A percentile compares a stretch with the other conserved stretches of the same genome.
Conservation (phyloP, 2,329 filamentous ascomycete genomes). For the Ceratocystis albifundus region DNA sequence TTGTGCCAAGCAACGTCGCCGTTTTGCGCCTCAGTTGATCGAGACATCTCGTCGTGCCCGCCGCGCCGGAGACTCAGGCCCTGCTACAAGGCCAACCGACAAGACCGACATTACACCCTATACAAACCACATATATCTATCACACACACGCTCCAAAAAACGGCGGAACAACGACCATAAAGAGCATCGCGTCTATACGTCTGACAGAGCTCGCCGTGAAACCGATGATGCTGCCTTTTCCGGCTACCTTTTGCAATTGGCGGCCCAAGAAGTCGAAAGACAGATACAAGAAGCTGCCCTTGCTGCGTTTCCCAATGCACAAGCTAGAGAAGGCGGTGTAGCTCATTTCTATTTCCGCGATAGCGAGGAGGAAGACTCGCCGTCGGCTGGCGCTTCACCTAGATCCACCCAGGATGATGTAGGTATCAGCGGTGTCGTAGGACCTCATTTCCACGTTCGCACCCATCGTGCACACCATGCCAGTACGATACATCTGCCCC, state of each 20-base stretch:
- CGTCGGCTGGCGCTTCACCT: conserved; percentile 21
- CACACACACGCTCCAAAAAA: conserved; percentile 22
- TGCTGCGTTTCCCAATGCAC: conserved; percentile 58
- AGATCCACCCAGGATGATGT: conserved; percentile 15
- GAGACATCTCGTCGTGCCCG: conserved; percentile 65
- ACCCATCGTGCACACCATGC: background rate
- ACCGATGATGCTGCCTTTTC: conserved; percentile 64
- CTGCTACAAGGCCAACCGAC: conserved; percentile 52
- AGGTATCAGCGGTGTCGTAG: conserved; percentile 20
- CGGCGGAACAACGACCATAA: conserved; percentile 16
- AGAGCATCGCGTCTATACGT: conserved; percentile 15
- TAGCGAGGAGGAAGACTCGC: conserved; percentile 47
- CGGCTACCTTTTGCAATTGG: conserved; percentile 65
- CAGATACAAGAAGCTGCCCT: conserved; percentile 68
- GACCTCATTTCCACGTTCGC: conserved; percentile 27
- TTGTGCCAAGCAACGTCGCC: conserved; percentile 28
- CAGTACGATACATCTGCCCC: conserved; percentile 26
- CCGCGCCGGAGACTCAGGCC: conserved; percentile 51
- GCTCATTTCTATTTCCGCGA: conserved; percentile 59
- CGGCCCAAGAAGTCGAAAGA: conserved; percentile 66
- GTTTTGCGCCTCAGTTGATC: conserved; percentile 68
- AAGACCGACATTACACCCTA: conserved; percentile 62
- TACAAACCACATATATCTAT: conserved; percentile 49
- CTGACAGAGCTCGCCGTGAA: conserved; percentile 43
- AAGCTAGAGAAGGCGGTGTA: conserved; percentile 55